Evolutionary conservation across 2,329 filamentous ascomycete species (phyloP), one percentile per base, ranked within the genome.

Genomic region (Rhinocladiella similis): DNA sequence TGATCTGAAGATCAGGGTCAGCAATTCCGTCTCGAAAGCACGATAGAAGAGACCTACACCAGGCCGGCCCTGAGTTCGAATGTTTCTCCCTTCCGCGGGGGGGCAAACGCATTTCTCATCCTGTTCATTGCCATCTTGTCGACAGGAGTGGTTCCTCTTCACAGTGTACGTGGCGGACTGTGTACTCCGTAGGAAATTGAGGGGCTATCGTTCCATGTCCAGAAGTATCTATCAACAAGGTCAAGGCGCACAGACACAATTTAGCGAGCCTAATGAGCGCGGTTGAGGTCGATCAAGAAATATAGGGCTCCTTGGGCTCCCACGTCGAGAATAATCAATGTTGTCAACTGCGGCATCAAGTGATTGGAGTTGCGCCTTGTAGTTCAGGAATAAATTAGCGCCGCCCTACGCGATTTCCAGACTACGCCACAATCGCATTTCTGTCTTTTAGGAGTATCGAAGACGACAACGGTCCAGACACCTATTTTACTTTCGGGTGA

Each of bases 61-160:
- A 99, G 80, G 38, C 94, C 94, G 63, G 93, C 91, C 73, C 94
- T 88, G 76, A 99, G 79, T 81, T 99, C 94, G 73, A 96, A 97
- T 14, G 94, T 99, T 79, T 99, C 94, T 73, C 94, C 94, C 80
- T 99, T 99, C 70, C 88, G 86, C 67, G 94, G 94, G 73, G 87
- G 87, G 73, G 90, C 88, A 74, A 99, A 96, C 69, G 93, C 94
- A 75, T 89, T 92, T 73, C 89, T 87, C 74, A 99, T 94, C 75
- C 93, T 89, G 79, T 94, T 97, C 73, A 97, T 93, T 71, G 94
- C 93, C 91, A 96, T 96, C 68, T 54, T 64, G 65, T 49, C 56
- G 51, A 52, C 18, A 20, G 18, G 16, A 39, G 35, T 39, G 19
- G n/a, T 7, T 22, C n/a, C 43, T 41, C 13, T 52, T 38, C 38